Evolutionary conservation across 2,329 filamentous ascomycete genomes (phyloP).

Genomic region (Calonectria crousiana): DNA sequence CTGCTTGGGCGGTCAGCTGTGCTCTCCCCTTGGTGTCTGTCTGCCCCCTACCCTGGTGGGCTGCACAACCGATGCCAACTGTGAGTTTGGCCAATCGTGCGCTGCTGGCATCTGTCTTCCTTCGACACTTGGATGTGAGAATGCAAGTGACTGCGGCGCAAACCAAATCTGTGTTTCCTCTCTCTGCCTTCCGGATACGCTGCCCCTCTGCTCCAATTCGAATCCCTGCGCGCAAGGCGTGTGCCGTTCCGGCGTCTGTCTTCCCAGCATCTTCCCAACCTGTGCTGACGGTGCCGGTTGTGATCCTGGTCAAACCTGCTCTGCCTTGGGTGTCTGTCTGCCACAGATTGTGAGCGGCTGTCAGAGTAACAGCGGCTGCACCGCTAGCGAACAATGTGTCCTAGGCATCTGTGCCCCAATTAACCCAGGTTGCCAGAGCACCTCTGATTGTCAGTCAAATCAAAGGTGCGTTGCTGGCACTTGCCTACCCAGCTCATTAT

Average conservation of each 20-base stretch:
- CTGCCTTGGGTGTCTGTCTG: constrained; percentile 6
- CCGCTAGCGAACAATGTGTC: background rate
- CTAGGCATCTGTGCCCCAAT: background rate
- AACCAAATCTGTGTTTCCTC: background rate
- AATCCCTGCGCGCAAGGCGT: background rate
- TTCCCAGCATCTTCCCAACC: background rate
- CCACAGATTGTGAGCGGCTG: background rate
- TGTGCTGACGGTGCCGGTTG: background rate
- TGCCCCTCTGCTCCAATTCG: background rate
- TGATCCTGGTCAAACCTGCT: background rate
- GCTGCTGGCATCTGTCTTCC: background rate
- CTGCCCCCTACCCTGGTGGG: background rate
- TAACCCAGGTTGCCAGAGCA: background rate
- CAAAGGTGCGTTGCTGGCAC: background rate
- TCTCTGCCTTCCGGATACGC: background rate
- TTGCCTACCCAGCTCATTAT: background rate
- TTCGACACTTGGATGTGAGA: background rate
- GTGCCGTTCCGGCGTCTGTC: constrained; percentile 1
- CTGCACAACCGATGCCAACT: background rate
- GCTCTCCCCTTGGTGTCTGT: background rate
- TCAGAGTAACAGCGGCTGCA: background rate
- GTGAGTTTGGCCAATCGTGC: background rate
- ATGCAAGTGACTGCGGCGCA: background rate
- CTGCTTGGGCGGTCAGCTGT: background rate
- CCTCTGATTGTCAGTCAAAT: background rate